Base-by-base conservation (phyloP, 108 stramenopile genomes). In the Stephanodiscus triporus region DNA sequence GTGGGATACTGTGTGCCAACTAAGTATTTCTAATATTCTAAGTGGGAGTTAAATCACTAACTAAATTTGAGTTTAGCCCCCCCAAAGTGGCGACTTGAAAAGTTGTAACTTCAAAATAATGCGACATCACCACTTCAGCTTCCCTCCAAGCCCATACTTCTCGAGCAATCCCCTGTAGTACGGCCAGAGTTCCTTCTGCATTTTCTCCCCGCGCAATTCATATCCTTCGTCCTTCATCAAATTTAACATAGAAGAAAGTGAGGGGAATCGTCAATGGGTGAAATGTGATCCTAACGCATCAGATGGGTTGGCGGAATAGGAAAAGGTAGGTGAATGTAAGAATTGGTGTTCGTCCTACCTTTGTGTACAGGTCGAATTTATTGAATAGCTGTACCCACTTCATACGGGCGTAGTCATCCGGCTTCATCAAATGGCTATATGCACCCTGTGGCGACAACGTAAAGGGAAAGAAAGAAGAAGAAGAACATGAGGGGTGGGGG, bases 381-480 rank as follows among this genome's bases (percentile, higher is more conserved):
- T 91, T 93, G 45, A 93, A 93, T n/a, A 86, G 62, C 19, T 78
- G 73, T 9, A 93, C 85, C 89, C 88, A 89, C 57, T 89, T 76
- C 36, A 85, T 53, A 14, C 84, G 30, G 49, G 83, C 84, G 6
- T 86, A 70, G 63, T 93, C 92, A 26, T 80, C 80, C n/a, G 71
- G 60, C 50, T 82, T 85, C 79, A 89, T 78, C 17, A 93, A 59
- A 57, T 86, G 86, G 11, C 60, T 34, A 72, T 93, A 93, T 4
- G 85, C 88, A 23, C 91, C 89, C 73, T 77, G 40, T 9, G 40
- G 10, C 8, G 11, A 9, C 8, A 9, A 40, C 40, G 9, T 9
- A 40, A 9, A 40, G 40, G 9, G 40, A 40, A 9, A 40, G 40
- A 49, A 36, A 54, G 23, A 23, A 20, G 11, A n/a, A n/a, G n/a